phyloP scores from a whole-genome alignment of 1,284 basidiomycete genomes.

The Schizopora paradoxa region DNA sequence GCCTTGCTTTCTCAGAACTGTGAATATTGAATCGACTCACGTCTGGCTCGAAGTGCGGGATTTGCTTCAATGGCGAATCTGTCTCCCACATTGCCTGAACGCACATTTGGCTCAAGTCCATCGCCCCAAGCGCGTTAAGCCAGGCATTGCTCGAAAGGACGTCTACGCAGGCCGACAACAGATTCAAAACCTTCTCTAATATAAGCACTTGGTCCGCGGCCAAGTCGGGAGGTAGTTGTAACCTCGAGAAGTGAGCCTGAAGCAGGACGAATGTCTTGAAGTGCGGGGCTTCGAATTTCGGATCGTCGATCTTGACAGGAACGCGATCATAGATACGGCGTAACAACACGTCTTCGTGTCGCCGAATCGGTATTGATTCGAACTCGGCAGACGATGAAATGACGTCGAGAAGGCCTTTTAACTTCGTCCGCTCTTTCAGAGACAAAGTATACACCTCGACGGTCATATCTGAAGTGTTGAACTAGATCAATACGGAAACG shows the following conservation, averaged over 20 bases:
- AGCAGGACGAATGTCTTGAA: conserved; percentile 98
- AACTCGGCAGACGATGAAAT: conserved; percentile 96
- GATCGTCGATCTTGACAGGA: conserved; percentile 85
- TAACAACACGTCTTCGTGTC: conserved; percentile 80
- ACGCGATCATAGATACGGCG: conserved; percentile 94
- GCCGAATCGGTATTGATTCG: conserved; percentile 89
- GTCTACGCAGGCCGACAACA: conserved; percentile 92
- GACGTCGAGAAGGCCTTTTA: conserved; percentile 95
- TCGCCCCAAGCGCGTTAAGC: conserved; percentile 91
- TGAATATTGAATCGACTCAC: conserved; percentile 34
- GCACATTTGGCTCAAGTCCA: conserved; percentile 99
- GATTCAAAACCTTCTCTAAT: conserved; percentile 84
- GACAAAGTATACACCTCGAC: conserved; percentile 97
- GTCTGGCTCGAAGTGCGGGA: conserved; percentile 91
- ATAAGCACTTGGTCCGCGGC: conserved; percentile 87
- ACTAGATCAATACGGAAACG: conserved; percentile 7
- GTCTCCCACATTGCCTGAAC: conserved; percentile 98
- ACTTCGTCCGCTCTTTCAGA: conserved; percentile 93
- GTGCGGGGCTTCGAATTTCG: conserved; percentile 89
- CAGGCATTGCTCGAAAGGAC: conserved; percentile 97
- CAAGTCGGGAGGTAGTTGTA: conserved; percentile 89
- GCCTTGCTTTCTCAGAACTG: not conserved
- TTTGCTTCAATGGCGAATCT: conserved; percentile 90
- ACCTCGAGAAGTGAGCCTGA: conserved; percentile 94
- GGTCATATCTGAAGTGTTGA: conserved; percentile 66